Conservation (phyloP, 208 protist genomes). For the Crithidia bombi region DNA sequence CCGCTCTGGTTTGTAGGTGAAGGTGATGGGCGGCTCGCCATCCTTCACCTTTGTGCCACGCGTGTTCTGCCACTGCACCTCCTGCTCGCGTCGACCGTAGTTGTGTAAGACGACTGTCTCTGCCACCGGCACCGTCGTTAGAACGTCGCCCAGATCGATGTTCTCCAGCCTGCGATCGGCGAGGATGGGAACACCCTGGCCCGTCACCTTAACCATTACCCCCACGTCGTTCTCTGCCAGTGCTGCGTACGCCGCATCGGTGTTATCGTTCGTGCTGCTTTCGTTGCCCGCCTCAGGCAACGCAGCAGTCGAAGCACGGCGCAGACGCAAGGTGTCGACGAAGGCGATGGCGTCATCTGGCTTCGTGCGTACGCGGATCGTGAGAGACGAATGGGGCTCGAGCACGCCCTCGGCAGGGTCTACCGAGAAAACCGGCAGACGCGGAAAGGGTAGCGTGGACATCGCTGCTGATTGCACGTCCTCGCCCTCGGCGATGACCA, state of each 20-base stretch:
- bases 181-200: slow-evolving; percentile 93
- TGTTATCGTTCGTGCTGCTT: background rate
- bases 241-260: slow-evolving; percentile 36
- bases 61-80: slow-evolving; percentile 90
- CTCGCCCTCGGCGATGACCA: background rate
- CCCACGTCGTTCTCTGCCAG: slow-evolving; percentile 1
- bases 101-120: slow-evolving; percentile 86
- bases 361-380: slow-evolving; percentile 68
- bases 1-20: slow-evolving; percentile 82
- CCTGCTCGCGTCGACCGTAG: slow-evolving; percentile 84
- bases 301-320: background rate
- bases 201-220: slow-evolving; percentile 76
- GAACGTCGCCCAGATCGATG: slow-evolving; percentile 91
- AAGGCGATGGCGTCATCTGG: slow-evolving; percentile 92
- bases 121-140: slow-evolving; percentile 74
- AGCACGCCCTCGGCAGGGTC: slow-evolving; percentile 64
- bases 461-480: background rate
- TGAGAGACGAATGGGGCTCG: slow-evolving; percentile 52
- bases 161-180: slow-evolving; percentile 34
- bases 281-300: background rate
- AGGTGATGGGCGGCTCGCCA: slow-evolving; percentile 69
- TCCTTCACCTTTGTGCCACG: slow-evolving; percentile 73
- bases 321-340: slow-evolving; percentile 76
- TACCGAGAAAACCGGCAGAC: slow-evolving; percentile 41
- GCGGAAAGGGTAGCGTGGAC: slow-evolving; percentile 26